Conservation (phyloP, 1,284 basidiomycete species). For the Trichosporon inkin region DNA sequence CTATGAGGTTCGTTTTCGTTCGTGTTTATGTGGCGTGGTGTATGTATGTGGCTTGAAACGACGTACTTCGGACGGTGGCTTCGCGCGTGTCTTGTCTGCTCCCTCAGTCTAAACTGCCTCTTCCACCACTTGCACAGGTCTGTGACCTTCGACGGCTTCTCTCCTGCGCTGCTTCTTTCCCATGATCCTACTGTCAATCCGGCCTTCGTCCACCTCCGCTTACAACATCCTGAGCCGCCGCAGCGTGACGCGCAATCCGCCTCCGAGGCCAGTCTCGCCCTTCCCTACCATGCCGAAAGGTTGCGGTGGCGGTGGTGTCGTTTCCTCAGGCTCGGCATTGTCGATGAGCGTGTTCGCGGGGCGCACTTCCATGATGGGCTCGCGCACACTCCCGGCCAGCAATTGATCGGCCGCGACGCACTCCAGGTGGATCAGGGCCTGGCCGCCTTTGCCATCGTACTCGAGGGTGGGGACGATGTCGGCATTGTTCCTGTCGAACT, state of each 20-base stretch:
- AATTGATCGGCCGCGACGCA: background rate
- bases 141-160: too few relatives aligned
- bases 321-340: background rate
- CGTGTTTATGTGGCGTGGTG: too few relatives aligned
- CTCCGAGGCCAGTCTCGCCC: background rate
- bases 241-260: background rate
- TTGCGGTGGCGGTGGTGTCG: background rate
- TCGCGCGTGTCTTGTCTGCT: too few relatives aligned
- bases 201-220: background rate
- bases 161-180: background rate
- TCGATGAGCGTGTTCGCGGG: background rate
- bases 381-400: background rate
- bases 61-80: too few relatives aligned
- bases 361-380: background rate
- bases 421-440: constrained; percentile 4
- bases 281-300: background rate
- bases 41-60: too few relatives aligned
- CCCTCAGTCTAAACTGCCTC: too few relatives aligned
- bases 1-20: too few relatives aligned
- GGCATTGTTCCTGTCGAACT: constrained; percentile 3
- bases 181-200: background rate
- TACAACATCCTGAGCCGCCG: constrained; percentile 4
- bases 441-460: background rate
- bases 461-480: constrained; percentile 3
- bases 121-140: too few relatives aligned